A percentile compares a stretch with the other conserved stretches of the same genome.
These are phyloP conservation scores for Colletotrichum trifolii DNA, from an alignment of 2,329 filamentous ascomycete genomes.

Conservation along the genomic window DNA sequence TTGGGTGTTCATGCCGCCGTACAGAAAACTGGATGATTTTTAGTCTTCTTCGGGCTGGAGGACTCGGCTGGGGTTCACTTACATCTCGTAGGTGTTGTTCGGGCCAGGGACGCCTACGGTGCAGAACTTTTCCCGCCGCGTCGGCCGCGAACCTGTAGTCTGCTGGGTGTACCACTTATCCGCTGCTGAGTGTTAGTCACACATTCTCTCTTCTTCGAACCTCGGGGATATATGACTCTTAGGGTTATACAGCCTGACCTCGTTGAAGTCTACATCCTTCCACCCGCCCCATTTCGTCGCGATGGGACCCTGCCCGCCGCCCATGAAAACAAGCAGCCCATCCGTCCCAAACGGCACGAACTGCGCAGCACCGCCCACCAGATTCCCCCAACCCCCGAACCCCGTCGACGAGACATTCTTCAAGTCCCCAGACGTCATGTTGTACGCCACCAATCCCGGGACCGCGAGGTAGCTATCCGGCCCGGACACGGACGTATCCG, in stretches of 20 bases:
- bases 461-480: conserved; percentile 30
- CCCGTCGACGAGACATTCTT: conserved; percentile 44
- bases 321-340: conserved; percentile 47
- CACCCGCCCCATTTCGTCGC: conserved; percentile 39
- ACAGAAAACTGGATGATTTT: conserved; percentile 46
- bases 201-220: background rate
- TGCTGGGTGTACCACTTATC: conserved; percentile 47
- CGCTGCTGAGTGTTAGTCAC: background rate
- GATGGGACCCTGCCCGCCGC: conserved; percentile 42
- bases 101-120: conserved; percentile 46
- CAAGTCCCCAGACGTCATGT: conserved; percentile 46
- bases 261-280: conserved; percentile 41
- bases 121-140: conserved; percentile 45
- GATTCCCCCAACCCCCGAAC: conserved; percentile 41
- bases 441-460: conserved; percentile 46
- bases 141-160: conserved; percentile 46
- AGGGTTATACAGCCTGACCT: conserved; percentile 47
- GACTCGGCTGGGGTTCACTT: conserved; percentile 25
- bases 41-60: background rate
- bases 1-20: conserved; percentile 45
- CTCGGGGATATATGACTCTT: conserved; percentile 37
- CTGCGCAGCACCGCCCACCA: conserved; percentile 44
- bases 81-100: conserved; percentile 51
- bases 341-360: conserved; percentile 47
- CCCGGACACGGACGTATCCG: conserved; percentile 41